Evolutionary conservation across 768 basidiomycete genomes (phyloP), one percentile per base, ranked within the genome.

Genomic region (Macrolepiota albuminosa): DNA sequence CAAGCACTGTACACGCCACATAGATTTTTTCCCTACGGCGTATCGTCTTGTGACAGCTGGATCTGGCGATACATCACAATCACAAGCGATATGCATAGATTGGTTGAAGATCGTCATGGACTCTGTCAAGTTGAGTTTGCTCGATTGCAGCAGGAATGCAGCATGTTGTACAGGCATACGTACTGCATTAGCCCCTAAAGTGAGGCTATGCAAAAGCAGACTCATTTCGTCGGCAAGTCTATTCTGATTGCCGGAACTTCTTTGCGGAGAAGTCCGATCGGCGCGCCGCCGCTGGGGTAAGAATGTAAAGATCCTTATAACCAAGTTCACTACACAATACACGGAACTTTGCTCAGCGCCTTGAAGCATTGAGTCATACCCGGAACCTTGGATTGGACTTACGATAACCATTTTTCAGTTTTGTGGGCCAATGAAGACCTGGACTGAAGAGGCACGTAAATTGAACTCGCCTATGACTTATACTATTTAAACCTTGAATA

Each of bases 381-480:
- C 14, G 29, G 40, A 57, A 37, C 26, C 36, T 21, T 43, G 11
- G 1, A 50, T n/a, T n/a, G 1, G 5, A 18, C 24, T 24, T 10
- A 18, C 42, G 26, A 55, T 33, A 14, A 9, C 8, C 45, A 31
- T 34, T 18, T 26, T 40, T 46, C 18, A 4, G 29, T 5, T 18
- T 40, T 24, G 29, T n/a, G 33, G 40, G n/a, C 18, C 4, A 18
- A 73, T 74, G 73, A 65, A 68, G 56, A 68, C 68, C 37, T 75
- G 71, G 70, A 68, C 72, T 29, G 66, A 69, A 21, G 73, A 78
- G 76, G 79, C 76, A 56, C 16, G 68, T 61, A 63, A n/a, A 50
- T 43, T 51, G n/a, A 7, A 31, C 50, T n/a, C 33, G 18, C 16
- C n/a, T 50, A 14, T 14, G 39, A 1, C 31, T 36, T 18, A 36